phyloP scores from a whole-genome alignment of 2,329 filamentous ascomycete genomes.

The Monosporascus sp. region DNA sequence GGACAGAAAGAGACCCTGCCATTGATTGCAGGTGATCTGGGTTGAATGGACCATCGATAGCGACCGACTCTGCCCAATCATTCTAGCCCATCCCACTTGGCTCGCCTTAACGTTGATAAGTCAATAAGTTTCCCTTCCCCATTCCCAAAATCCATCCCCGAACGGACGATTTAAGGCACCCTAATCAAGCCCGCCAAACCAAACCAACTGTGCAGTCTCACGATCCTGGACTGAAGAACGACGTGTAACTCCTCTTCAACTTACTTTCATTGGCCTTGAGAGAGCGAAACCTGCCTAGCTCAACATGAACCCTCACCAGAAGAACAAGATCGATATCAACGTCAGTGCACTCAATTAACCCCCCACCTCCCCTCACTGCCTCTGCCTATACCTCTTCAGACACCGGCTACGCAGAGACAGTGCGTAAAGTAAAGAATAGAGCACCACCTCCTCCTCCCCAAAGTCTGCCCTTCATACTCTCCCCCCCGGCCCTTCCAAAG shows the following conservation, averaged over 20 bases:
- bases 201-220: background rate
- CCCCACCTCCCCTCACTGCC: conserved; percentile 5
- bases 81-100: background rate
- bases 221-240: background rate
- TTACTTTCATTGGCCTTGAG: background rate
- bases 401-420: background rate
- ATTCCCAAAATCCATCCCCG: background rate
- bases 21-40: background rate
- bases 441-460: no score
- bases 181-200: background rate
- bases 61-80: background rate
- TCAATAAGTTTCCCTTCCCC: background rate
- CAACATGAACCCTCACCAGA: conserved; percentile 91
- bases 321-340: conserved; percentile 96
- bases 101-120: background rate
- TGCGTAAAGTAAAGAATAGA: no score
- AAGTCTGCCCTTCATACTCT: no score
- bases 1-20: background rate
- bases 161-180: background rate
- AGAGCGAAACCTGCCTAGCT: background rate
- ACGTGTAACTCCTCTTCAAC: background rate
- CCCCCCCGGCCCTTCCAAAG: no score
- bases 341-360: conserved; percentile 50
- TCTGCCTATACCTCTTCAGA: conserved; percentile 7
- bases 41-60: background rate